A percentile compares a stretch with the other conserved stretches of the same genome.
Evolutionary conservation across 768 basidiomycete genomes (phyloP).

Genomic region (Collybiopsis confluens): DNA sequence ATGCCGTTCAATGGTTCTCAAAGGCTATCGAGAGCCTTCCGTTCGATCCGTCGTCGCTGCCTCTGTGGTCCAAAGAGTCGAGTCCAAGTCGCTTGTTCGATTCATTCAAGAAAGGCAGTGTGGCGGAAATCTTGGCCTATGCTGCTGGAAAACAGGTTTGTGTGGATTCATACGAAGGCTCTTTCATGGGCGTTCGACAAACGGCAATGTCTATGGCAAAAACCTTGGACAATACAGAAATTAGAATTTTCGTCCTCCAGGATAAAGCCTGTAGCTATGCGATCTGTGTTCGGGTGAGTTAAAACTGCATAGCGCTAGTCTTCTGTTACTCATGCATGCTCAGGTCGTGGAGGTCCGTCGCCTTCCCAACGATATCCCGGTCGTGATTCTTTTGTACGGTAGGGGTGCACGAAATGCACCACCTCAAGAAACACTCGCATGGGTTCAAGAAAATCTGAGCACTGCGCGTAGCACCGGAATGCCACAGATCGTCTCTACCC

Average conservation of each 20-base stretch:
- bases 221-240: not conserved
- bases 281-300: conserved; percentile 7
- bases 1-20: not conserved
- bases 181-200: conserved; percentile 11
- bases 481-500: conserved; percentile 1
- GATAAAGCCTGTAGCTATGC: conserved; percentile 5
- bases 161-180: conserved; percentile 6
- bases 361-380: conserved; percentile 4
- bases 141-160: not conserved
- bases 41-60: not conserved
- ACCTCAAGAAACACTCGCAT: not conserved
- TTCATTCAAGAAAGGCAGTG: not conserved
- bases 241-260: not conserved
- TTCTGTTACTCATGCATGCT: not conserved
- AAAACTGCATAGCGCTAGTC: too few relatives aligned
- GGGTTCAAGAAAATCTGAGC: not conserved
- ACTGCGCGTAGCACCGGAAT: not conserved
- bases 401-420: conserved; percentile 1
- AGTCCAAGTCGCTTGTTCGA: not conserved
- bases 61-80: not conserved
- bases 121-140: not conserved
- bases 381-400: conserved; percentile 8
- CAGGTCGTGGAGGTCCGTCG: conserved; percentile 8
- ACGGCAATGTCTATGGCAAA: conserved; percentile 7
- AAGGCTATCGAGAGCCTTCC: not conserved